Percentiles rank a stretch among this genome's conserved stretches.
Conservation (phyloP, 73 alveolate genomes). For the Symbiodinium natans region DNA sequence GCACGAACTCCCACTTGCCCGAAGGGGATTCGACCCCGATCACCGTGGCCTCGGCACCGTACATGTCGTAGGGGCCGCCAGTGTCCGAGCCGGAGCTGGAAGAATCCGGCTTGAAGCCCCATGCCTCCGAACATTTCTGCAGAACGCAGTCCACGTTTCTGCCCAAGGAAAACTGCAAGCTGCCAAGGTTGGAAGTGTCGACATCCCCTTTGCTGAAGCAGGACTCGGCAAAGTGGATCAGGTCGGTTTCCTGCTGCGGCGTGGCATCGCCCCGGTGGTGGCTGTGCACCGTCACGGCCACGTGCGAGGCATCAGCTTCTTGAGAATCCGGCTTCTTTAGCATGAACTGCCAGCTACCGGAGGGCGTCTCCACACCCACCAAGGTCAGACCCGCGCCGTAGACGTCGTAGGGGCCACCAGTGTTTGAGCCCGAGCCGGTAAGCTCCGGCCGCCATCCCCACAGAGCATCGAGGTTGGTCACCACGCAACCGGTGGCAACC, state of each 20-base stretch:
- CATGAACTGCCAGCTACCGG: constrained; percentile 53
- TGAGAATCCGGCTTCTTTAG: background rate
- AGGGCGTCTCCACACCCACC: constrained; percentile 25
- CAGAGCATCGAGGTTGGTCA: background rate
- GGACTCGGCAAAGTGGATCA: constrained; percentile 21
- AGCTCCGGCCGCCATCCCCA: constrained; percentile 68
- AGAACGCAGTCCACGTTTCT: constrained; percentile 22
- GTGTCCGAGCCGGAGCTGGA: constrained; percentile 16
- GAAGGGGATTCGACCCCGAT: constrained; percentile 35
- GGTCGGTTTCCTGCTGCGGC: constrained; percentile 26
- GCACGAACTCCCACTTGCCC: constrained; percentile 47
- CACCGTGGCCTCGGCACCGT: constrained; percentile 50
- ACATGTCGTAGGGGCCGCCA: constrained; percentile 32
- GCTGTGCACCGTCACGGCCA: constrained; percentile 3
- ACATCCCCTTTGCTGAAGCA: constrained; percentile 28
- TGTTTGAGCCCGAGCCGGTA: constrained; percentile 16
- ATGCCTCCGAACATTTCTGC: constrained; percentile 12
- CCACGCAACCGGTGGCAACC: constrained; percentile 42
- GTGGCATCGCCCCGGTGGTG: constrained; percentile 69
- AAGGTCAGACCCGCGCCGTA: constrained; percentile 8
- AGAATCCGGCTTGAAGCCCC: constrained; percentile 43
- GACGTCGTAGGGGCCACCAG: constrained; percentile 35
- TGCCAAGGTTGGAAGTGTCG: constrained; percentile 44
- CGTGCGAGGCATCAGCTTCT: background rate
- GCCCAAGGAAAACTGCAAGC: constrained; percentile 21